Percentiles rank a stretch among this genome's conserved stretches.
These are phyloP conservation scores for Petunia hybrid DNA, from an alignment of 305 asterid genomes.

Conservation along the genomic window DNA sequence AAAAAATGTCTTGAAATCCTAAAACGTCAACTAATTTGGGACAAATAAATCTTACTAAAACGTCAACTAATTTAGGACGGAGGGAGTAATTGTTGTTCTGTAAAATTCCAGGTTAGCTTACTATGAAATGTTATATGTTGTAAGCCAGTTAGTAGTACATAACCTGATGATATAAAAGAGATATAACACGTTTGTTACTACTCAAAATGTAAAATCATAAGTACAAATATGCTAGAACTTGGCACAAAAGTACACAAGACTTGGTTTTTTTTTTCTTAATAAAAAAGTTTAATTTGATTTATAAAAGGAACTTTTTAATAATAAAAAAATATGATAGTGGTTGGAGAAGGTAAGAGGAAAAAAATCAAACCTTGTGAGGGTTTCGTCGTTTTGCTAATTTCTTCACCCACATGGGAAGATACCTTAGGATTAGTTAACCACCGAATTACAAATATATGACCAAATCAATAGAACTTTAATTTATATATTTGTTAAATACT, in stretches of 20 bases:
- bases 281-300: neutral
- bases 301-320: neutral
- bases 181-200: too few species aligned
- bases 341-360: neutral
- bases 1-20: too few species aligned
- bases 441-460: neutral
- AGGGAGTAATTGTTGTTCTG: too few species aligned
- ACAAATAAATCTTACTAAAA: too few species aligned
- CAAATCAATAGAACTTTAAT: slow-evolving; percentile 12
- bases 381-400: slow-evolving; percentile 10
- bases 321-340: neutral
- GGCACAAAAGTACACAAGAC: neutral
- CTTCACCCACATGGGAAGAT: slow-evolving; percentile 29
- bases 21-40: too few species aligned
- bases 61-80: too few species aligned
- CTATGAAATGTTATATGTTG: too few species aligned
- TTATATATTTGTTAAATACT: neutral
- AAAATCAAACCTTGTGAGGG: neutral
- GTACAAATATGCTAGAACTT: neutral
- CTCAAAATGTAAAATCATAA: neutral
- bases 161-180: too few species aligned
- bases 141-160: too few species aligned
- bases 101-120: too few species aligned
- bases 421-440: slow-evolving; percentile 15
- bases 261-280: too few species aligned